Percentiles rank a stretch among this genome's conserved stretches.
Conservation (phyloP, 345 rosid genomes). For the Hirschfeldia incana region DNA sequence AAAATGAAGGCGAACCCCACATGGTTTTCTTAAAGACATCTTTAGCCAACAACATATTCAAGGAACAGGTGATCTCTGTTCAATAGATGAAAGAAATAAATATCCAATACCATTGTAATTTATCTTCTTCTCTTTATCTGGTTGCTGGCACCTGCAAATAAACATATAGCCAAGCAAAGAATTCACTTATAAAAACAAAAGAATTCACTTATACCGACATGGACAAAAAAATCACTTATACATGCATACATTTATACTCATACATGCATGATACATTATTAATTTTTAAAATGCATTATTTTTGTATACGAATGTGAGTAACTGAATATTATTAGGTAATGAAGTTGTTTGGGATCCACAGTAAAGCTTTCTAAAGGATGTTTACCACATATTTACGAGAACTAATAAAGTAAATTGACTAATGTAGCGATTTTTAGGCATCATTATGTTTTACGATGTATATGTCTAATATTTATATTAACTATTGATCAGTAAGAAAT, state of each 20-base stretch:
- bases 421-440: background rate
- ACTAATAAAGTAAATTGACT: background rate
- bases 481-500: background rate
- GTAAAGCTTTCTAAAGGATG: background rate
- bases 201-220: background rate
- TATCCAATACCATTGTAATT: conserved; percentile 1
- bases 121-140: conserved; percentile 27
- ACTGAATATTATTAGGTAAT: background rate
- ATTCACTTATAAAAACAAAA: background rate
- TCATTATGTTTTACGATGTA: background rate
- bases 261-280: background rate
- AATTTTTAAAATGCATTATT: background rate
- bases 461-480: background rate
- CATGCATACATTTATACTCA: conserved; percentile 9
- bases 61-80: background rate
- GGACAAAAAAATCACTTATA: background rate
- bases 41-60: conserved; percentile 17
- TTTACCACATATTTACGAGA: background rate
- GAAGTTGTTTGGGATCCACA: background rate
- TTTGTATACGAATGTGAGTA: background rate
- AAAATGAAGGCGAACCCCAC: background rate
- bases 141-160: conserved; percentile 28
- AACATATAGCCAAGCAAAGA: conserved; percentile 9
- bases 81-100: conserved; percentile 2
- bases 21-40: conserved; percentile 28